Conservation (phyloP, 1,284 basidiomycete genomes). For the Vanrija sp. region DNA sequence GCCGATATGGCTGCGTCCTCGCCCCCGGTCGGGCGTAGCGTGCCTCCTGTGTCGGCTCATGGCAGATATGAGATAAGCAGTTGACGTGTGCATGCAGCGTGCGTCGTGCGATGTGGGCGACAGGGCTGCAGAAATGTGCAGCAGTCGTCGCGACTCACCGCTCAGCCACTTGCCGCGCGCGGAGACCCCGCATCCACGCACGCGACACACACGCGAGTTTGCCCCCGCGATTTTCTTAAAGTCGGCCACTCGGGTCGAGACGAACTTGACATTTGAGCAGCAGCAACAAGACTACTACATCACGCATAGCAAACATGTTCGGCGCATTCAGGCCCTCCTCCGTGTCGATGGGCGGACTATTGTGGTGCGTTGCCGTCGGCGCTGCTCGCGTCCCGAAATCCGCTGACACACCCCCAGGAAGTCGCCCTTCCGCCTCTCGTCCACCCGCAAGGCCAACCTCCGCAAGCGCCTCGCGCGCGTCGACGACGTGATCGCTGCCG, state of each 20-base stretch:
- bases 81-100: no score
- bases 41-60: no score
- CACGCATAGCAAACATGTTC: constrained; percentile 29
- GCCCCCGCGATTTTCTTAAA: not conserved
- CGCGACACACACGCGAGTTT: not conserved
- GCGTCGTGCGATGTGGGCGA: no score
- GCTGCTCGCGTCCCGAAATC: no score
- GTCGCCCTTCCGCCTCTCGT: constrained; percentile 85
- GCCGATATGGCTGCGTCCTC: no score
- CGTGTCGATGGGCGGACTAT: constrained; percentile 27
- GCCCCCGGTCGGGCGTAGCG: no score
- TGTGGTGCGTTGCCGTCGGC: constrained; percentile 20
- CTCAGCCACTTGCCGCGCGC: no score
- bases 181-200: no score
- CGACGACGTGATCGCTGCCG: constrained; percentile 85
- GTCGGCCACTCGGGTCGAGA: not conserved
- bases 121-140: no score
- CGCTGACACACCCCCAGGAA: constrained; percentile 54
- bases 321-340: constrained; percentile 35
- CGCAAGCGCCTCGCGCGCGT: constrained; percentile 85
- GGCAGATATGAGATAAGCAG: no score
- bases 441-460: constrained; percentile 86
- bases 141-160: no score
- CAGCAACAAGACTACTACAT: not conserved
- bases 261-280: no score